phyloP scores from a whole-genome alignment of 208 protist species.

The Acanthamoeba culbertsoni region DNA sequence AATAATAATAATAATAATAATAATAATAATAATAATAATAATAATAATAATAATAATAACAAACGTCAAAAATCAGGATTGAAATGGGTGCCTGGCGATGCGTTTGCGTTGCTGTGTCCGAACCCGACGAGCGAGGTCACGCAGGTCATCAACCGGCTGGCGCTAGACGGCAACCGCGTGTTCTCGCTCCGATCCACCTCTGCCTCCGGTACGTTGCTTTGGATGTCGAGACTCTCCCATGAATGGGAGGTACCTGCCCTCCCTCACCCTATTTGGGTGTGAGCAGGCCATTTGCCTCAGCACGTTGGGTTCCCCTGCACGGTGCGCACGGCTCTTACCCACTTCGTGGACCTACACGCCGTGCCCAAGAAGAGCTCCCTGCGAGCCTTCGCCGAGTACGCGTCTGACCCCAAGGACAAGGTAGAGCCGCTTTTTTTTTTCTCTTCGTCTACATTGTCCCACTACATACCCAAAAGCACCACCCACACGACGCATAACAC shows the following conservation, averaged over 20 bases:
- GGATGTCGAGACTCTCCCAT: too few species aligned
- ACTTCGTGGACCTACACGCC: conserved; percentile 56
- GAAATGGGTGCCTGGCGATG: conserved; percentile 26
- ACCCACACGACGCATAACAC: neutral
- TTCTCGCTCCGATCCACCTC: neutral
- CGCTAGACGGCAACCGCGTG: neutral
- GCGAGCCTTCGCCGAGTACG: conserved; percentile 50
- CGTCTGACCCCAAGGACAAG: conserved; percentile 57
- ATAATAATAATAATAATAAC: too few species aligned
- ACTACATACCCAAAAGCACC: too few species aligned
- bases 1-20: too few species aligned
- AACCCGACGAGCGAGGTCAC: neutral
- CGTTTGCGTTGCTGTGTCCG: neutral
- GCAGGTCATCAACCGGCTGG: neutral
- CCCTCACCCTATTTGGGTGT: neutral
- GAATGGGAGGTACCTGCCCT: neutral
- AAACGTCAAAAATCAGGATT: neutral
- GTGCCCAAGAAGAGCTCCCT: conserved; percentile 62
- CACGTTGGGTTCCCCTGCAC: neutral
- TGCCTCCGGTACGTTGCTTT: neutral
- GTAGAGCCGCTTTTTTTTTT: too few species aligned
- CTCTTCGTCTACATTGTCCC: too few species aligned
- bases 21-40: too few species aligned
- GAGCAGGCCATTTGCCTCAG: neutral
- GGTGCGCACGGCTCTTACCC: neutral